Evolutionary conservation across 1,139 yeast species (phyloP).

Genomic region (Taiozyma sp.): DNA sequence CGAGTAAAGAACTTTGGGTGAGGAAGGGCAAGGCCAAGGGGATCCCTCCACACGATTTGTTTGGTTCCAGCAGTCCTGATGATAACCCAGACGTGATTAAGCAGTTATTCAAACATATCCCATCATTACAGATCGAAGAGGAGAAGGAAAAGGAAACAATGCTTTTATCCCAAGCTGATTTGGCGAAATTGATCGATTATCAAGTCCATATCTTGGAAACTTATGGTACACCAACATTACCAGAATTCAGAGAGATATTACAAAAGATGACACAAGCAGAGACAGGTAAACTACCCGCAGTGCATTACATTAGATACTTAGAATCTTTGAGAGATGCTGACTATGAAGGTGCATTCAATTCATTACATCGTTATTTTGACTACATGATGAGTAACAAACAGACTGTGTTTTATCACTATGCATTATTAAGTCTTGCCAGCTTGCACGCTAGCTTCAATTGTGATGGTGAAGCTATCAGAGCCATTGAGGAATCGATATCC

Average conservation of each 20-base stretch:
- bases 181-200: conserved; percentile 47
- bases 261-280: conserved; percentile 47
- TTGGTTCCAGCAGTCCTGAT: conserved; percentile 13
- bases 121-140: neutral
- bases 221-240: conserved; percentile 50
- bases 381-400: conserved; percentile 73
- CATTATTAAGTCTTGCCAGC: conserved; percentile 72
- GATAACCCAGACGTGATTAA: conserved; percentile 16
- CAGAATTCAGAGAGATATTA: conserved; percentile 40
- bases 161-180: conserved; percentile 48
- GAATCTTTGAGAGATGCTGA: conserved; percentile 58
- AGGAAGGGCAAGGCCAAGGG: conserved; percentile 2
- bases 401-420: conserved; percentile 72
- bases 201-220: conserved; percentile 55
- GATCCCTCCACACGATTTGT: conserved; percentile 15
- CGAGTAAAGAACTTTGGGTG: conserved; percentile 22
- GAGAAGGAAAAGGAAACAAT: conserved; percentile 14
- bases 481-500: conserved; percentile 83
- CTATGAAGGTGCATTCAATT: conserved; percentile 69
- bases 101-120: conserved; percentile 1
- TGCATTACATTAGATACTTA: conserved; percentile 61
- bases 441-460: conserved; percentile 76
- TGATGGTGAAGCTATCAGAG: conserved; percentile 67
- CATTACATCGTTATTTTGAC: conserved; percentile 80
- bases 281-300: conserved; percentile 53